Evolutionary conservation across 352 stramenopile genomes (phyloP).

Genomic region (Pythium vanterpoolii): DNA sequence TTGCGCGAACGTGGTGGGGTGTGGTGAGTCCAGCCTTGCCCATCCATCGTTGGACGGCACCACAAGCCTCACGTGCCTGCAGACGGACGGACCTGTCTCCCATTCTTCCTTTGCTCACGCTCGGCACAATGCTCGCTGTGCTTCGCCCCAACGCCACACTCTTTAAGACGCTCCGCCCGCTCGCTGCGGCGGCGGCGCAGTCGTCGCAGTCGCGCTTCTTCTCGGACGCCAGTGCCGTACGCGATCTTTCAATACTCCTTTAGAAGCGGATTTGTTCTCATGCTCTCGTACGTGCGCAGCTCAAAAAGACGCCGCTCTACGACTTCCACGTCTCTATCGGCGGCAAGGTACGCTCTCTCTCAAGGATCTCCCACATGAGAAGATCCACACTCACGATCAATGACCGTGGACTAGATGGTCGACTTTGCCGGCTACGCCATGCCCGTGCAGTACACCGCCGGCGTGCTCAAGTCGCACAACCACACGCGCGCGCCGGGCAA

Average conservation of each 20-base stretch:
- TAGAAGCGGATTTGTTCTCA: background rate
- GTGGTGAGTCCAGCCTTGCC: too few relatives aligned
- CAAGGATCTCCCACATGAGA: too few relatives aligned
- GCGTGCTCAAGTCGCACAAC: constrained; percentile 94
- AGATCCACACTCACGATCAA: background rate
- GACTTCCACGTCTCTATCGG: constrained; percentile 72
- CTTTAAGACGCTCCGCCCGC: constrained; percentile 16
- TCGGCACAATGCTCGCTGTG: constrained; percentile 16
- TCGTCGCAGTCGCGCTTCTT: constrained; percentile 18
- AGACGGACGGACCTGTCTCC: constrained; percentile 1
- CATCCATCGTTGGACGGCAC: background rate
- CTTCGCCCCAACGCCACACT: constrained; percentile 19
- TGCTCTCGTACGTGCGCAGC: constrained; percentile 18
- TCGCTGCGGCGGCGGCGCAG: constrained; percentile 13
- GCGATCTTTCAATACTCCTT: background rate
- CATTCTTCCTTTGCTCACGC: background rate
- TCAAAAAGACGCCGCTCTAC: constrained; percentile 81
- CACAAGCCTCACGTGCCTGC: background rate
- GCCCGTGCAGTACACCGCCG: constrained; percentile 95
- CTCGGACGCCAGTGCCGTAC: constrained; percentile 19
- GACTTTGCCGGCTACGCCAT: constrained; percentile 97
- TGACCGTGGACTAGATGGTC: constrained; percentile 79
- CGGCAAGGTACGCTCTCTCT: constrained; percentile 52
- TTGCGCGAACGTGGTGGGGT: background rate
- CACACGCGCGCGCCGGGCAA: constrained; percentile 67